A percentile compares a stretch with the other conserved stretches of the same genome.
phyloP scores from a whole-genome alignment of 176 grass and related monocot species.

The Lolium perenne region DNA sequence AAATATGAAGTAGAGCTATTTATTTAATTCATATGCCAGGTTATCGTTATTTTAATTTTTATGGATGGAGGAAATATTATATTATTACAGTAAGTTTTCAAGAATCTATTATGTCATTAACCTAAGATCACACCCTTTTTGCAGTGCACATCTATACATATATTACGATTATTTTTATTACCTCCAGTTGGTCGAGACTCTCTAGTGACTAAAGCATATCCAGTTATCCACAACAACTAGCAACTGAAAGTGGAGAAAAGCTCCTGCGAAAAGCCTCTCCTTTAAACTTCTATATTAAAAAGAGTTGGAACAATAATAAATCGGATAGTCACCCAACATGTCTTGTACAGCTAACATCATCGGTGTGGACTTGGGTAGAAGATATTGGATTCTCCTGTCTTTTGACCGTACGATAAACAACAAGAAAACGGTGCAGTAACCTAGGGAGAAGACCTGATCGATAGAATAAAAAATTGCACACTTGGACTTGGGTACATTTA shows the following conservation, averaged over 20 bases:
- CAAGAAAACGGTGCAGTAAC: slow-evolving; percentile 19
- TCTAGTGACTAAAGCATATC: neutral
- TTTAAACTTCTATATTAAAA: slow-evolving; percentile 25
- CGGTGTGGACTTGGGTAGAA: slow-evolving; percentile 49
- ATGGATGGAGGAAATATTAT: too few species aligned
- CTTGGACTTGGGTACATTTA: slow-evolving; percentile 35
- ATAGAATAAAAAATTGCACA: slow-evolving; percentile 43
- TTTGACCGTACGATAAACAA: slow-evolving; percentile 66
- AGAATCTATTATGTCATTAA: too few species aligned
- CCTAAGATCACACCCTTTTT: too few species aligned
- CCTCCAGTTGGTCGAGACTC: neutral
- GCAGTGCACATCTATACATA: too few species aligned
- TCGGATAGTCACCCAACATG: slow-evolving; percentile 30
- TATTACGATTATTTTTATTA: too few species aligned
- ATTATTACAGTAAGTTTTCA: too few species aligned
- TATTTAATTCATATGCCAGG: neutral
- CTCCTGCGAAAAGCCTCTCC: neutral
- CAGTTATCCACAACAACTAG: slow-evolving; percentile 16
- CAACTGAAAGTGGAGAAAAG: slow-evolving; percentile 20
- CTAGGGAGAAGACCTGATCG: slow-evolving; percentile 48
- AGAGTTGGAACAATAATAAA: neutral
- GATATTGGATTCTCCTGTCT: slow-evolving; percentile 61
- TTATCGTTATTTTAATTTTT: too few species aligned
- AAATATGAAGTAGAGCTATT: neutral
- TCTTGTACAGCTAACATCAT: slow-evolving; percentile 8